phyloP scores from a whole-genome alignment of 2,329 filamentous ascomycete genomes.

The Talaromyces piceae region DNA sequence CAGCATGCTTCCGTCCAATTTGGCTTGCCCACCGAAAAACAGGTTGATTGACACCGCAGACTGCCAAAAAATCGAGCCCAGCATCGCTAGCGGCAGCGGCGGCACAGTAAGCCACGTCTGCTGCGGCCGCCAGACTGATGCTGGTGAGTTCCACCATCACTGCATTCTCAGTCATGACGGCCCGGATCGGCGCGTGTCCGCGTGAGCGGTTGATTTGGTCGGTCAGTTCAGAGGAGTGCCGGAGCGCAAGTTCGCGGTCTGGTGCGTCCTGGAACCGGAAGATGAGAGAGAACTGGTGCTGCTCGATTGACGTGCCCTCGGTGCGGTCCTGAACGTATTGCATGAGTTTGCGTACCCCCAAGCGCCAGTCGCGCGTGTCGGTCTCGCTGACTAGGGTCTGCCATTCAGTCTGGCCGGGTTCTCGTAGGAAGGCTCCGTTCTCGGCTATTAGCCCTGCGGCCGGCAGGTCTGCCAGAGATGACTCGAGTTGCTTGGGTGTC shows the following conservation, averaged over 20 bases:
- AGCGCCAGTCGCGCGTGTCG: constrained; percentile 68
- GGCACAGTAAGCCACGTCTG: constrained; percentile 59
- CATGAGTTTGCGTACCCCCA: constrained; percentile 71
- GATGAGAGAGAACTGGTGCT: constrained; percentile 75
- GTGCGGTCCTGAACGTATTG: constrained; percentile 84
- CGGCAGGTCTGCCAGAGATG: constrained; percentile 64
- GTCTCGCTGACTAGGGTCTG: constrained; percentile 64
- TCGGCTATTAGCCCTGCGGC: constrained; percentile 82
- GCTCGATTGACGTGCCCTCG: constrained; percentile 76
- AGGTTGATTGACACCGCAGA: constrained; percentile 81
- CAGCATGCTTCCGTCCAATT: constrained; percentile 56
- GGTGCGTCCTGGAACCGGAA: constrained; percentile 79
- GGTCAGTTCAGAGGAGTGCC: constrained; percentile 81
- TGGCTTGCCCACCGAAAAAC: constrained; percentile 92
- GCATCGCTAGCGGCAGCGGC: constrained; percentile 15
- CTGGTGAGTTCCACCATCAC: constrained; percentile 78
- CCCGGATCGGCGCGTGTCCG: constrained; percentile 71
- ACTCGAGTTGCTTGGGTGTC: constrained; percentile 74
- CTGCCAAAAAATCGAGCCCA: constrained; percentile 83
- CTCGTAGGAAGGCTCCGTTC: constrained; percentile 81
- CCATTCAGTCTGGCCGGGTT: constrained; percentile 61
- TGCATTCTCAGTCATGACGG: constrained; percentile 69
- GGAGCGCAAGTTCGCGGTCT: constrained; percentile 64
- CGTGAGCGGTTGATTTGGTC: constrained; percentile 91
- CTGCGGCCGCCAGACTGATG: constrained; percentile 78